Evolutionary conservation across 169 alveolate species (phyloP).

Genomic region (Cryptosporidium canis): DNA sequence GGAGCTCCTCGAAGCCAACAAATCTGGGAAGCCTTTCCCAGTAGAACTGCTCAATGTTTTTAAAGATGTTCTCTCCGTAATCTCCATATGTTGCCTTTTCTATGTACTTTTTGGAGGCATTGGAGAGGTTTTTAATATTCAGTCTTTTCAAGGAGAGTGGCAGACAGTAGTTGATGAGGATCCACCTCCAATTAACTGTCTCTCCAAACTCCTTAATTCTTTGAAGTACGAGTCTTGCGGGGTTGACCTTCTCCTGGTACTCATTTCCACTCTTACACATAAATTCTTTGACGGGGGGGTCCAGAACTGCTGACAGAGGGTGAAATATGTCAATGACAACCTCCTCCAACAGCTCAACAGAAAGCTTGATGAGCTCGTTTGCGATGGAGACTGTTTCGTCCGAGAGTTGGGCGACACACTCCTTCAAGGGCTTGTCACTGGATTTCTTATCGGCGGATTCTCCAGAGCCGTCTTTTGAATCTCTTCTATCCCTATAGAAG

Average conservation of each 20-base stretch:
- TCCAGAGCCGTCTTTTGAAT: background rate
- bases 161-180: conserved; percentile 38
- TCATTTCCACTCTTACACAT: conserved; percentile 1
- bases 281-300: conserved; percentile 54
- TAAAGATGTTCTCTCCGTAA: conserved; percentile 44
- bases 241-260: conserved; percentile 5
- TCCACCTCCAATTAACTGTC: conserved; percentile 62
- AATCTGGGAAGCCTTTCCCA: conserved; percentile 71
- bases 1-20: conserved; percentile 65
- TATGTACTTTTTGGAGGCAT: conserved; percentile 10
- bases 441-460: background rate
- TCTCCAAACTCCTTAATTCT: conserved; percentile 12
- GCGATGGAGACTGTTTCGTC: conserved; percentile 11
- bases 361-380: conserved; percentile 49
- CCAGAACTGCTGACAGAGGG: conserved; percentile 55
- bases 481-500: conserved; percentile 1
- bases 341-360: conserved; percentile 45
- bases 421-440: background rate
- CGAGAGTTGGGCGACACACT: background rate
- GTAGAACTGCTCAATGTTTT: conserved; percentile 51
- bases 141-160: conserved; percentile 53
- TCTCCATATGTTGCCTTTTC: conserved; percentile 54
- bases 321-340: conserved; percentile 58
- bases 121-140: conserved; percentile 31
- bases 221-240: conserved; percentile 35